phyloP scores from a whole-genome alignment of 306 rosid genomes.

The Dicorynia guianensis region DNA sequence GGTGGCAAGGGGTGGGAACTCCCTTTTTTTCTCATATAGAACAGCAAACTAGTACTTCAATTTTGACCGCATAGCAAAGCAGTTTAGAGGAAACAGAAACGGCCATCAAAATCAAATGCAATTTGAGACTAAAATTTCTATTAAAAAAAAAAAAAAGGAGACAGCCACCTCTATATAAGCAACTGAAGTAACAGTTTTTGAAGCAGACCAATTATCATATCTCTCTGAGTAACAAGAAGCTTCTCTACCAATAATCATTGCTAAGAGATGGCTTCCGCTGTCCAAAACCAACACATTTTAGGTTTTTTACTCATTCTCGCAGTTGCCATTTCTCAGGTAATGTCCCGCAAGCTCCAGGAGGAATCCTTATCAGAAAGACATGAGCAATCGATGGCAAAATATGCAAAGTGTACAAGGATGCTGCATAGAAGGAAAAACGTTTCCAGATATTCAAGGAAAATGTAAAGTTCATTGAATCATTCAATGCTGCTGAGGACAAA shows the following conservation, averaged over 20 bases:
- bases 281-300: background rate
- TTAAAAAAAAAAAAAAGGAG: too few species aligned
- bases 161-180: background rate
- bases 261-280: background rate
- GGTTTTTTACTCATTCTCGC: slow-evolving; percentile 11
- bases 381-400: slow-evolving; percentile 44
- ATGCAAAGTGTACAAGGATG: slow-evolving; percentile 27
- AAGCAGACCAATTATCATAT: background rate
- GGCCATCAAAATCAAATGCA: background rate
- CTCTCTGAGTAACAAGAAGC: background rate
- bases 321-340: slow-evolving; percentile 37
- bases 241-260: background rate
- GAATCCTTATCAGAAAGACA: slow-evolving; percentile 5
- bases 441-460: slow-evolving; percentile 43
- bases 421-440: slow-evolving; percentile 43
- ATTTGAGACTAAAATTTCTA: too few species aligned
- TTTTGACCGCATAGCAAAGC: background rate
- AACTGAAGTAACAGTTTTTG: background rate
- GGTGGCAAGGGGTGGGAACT: background rate
- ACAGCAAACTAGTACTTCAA: background rate
- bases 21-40: background rate
- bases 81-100: background rate
- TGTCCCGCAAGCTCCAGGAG: slow-evolving; percentile 29
- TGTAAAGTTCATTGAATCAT: slow-evolving; percentile 39
- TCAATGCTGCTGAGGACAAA: slow-evolving; percentile 35